phyloP scores from a whole-genome alignment of 208 protist species.

The Novymonas esmeraldas region DNA sequence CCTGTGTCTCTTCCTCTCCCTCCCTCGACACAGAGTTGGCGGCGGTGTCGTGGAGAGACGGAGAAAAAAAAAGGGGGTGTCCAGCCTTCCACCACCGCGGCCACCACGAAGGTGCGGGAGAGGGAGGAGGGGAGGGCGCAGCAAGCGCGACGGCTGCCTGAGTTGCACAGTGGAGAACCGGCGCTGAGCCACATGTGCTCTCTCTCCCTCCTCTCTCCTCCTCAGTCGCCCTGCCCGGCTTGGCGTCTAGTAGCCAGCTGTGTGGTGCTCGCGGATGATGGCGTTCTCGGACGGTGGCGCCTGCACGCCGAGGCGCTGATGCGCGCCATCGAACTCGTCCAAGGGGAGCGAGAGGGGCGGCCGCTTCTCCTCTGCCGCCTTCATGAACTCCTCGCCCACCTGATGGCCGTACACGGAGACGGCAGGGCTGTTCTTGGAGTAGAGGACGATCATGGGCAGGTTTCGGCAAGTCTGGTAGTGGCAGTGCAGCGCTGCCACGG shows the following conservation, averaged over 20 bases:
- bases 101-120: too few relatives aligned
- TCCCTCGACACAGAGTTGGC: too few relatives aligned
- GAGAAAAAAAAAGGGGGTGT: too few relatives aligned
- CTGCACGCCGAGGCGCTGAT: slow-evolving; percentile 58
- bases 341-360: slow-evolving; percentile 46
- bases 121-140: neutral
- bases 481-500: slow-evolving; percentile 82
- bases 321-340: slow-evolving; percentile 66
- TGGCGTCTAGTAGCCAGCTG: neutral
- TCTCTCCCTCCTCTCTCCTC: neutral
- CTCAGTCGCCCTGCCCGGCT: neutral
- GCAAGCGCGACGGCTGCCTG: too few relatives aligned
- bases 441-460: slow-evolving; percentile 83
- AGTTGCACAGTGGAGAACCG: too few relatives aligned
- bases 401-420: slow-evolving; percentile 69
- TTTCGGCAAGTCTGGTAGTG: slow-evolving; percentile 74
- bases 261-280: slow-evolving; percentile 36
- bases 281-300: slow-evolving; percentile 63
- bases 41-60: too few relatives aligned
- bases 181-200: neutral
- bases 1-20: too few relatives aligned
- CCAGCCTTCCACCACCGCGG: too few relatives aligned
- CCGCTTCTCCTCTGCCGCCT: slow-evolving; percentile 54
- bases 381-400: slow-evolving; percentile 70
- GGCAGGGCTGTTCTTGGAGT: slow-evolving; percentile 60